A percentile compares a stretch with the other conserved stretches of the same genome.
Evolutionary conservation across 202 grass and related monocot species (phyloP).

Genomic region (Musa balbisiana): DNA sequence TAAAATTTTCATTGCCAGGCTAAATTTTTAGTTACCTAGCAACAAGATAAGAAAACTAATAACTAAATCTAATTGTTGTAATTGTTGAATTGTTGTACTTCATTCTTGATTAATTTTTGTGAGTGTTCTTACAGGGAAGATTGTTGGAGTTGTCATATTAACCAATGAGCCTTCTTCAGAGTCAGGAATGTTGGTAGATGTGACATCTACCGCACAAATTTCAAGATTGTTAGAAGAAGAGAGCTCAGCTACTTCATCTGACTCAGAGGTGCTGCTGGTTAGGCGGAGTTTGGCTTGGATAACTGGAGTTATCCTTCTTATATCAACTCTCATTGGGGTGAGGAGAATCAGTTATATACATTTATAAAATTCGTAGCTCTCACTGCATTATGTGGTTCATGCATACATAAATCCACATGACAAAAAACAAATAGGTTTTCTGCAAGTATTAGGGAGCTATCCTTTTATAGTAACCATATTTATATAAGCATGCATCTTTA

Average conservation of each 20-base stretch:
- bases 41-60: too few relatives aligned
- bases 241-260: conserved; percentile 29
- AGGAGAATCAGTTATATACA: conserved; percentile 22
- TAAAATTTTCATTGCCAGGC: too few relatives aligned
- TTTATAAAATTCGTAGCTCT: neutral
- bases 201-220: conserved; percentile 45
- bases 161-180: conserved; percentile 36
- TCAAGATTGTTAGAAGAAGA: conserved; percentile 61
- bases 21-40: too few relatives aligned
- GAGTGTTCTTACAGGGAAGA: conserved; percentile 46
- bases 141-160: conserved; percentile 63
- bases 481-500: neutral
- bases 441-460: too few relatives aligned
- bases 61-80: neutral
- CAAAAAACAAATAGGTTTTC: neutral
- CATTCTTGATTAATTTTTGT: conserved; percentile 7
- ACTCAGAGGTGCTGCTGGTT: conserved; percentile 36
- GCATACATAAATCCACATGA: neutral
- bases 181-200: conserved; percentile 44
- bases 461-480: neutral
- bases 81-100: neutral
- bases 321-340: conserved; percentile 91
- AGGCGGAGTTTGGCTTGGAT: conserved; percentile 84
- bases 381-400: neutral
- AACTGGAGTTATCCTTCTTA: conserved; percentile 81